These are phyloP conservation scores for Zygnema circumcarinatum DNA, from an alignment of 139 green algal species.

Conservation along the genomic window DNA sequence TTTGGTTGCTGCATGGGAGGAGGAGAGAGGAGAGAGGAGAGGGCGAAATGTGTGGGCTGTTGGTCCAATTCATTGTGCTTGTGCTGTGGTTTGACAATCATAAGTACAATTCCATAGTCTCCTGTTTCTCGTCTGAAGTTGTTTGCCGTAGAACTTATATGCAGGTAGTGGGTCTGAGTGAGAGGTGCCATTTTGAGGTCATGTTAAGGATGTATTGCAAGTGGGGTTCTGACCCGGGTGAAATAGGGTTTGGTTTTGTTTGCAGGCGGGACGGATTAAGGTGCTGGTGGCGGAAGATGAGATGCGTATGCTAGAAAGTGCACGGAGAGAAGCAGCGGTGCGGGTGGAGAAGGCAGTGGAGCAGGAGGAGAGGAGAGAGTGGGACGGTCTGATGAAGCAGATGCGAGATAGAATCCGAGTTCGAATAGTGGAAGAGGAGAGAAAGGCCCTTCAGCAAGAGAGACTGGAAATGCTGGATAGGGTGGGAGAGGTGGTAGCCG, in stretches of 20 bases:
- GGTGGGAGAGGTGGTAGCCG: neutral
- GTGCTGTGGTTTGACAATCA: no score
- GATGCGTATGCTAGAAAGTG: slow-evolving; percentile 25
- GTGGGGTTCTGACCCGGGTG: no score
- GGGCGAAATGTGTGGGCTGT: no score
- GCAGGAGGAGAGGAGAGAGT: slow-evolving; percentile 24
- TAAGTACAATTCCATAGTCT: no score
- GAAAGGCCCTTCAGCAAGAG: slow-evolving; percentile 2
- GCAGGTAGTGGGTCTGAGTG: no score
- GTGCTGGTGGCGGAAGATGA: neutral
- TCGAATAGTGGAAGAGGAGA: slow-evolving; percentile 11
- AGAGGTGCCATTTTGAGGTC: no score
- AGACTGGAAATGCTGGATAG: slow-evolving; percentile 16
- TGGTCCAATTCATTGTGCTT: no score
- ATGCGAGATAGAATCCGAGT: slow-evolving; percentile 15
- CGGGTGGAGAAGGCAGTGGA: slow-evolving; percentile 20
- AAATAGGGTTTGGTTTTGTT: neutral
- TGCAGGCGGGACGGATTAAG: neutral
- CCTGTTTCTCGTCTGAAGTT: no score
- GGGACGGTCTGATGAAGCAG: slow-evolving; percentile 11
- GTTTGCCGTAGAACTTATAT: no score
- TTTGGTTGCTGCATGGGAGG: no score
- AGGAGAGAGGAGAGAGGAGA: no score
- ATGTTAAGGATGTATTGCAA: no score
- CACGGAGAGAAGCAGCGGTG: slow-evolving; percentile 4